Evolutionary conservation across 2,329 filamentous ascomycete species (phyloP), one percentile per base, ranked within the genome.

Genomic region (Pseudogymnoascus sp.): DNA sequence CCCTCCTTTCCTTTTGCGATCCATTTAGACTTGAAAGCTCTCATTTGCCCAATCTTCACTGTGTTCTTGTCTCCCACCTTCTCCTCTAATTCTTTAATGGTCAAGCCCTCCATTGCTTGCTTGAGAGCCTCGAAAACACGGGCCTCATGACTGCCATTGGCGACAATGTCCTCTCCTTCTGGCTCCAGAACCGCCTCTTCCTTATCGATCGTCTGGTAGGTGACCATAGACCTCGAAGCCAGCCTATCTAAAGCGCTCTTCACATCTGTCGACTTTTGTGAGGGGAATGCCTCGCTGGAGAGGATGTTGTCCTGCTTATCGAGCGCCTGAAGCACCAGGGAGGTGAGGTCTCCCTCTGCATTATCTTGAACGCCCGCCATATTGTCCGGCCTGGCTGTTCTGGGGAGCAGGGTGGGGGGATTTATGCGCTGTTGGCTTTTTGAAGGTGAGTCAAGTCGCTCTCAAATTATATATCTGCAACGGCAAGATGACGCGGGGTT

Each of bases 211-310:
- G 90, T 88, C 69, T 95, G 86, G 76, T 96, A 97, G 67, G 83
- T 80, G 66, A 97, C 81, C 91, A 97, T 97, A 59, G 86, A 87
- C 69, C 93, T 85, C 63, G 91, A 94, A 31, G 81, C 83, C 61
- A 99, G 83, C 68, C 92, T 85, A 78, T 97, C 94, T 66, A 97
- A 82, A 31, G 91, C 90, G 66, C 90, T 89, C 79, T 97, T 97
- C 72, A 97, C 79, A 64, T 85, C 83, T 65, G 82, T 79, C 70
- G 87, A 89, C 71, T 84, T 80, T 69, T 80, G 77, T 68, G 81
- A 74, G 68, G 89, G 85, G 78, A 92, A 92, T 71, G 81, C 81
- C 70, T 90, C 84, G 71, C 80, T 79, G 61, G 90, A 90, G 69
- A 87, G 77, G 67, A 92, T 78, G 51, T 87, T 82, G 68, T 86